Conservation (phyloP, 371 early-diverging fungal species). For the Zopfochytrium polystomum region DNA sequence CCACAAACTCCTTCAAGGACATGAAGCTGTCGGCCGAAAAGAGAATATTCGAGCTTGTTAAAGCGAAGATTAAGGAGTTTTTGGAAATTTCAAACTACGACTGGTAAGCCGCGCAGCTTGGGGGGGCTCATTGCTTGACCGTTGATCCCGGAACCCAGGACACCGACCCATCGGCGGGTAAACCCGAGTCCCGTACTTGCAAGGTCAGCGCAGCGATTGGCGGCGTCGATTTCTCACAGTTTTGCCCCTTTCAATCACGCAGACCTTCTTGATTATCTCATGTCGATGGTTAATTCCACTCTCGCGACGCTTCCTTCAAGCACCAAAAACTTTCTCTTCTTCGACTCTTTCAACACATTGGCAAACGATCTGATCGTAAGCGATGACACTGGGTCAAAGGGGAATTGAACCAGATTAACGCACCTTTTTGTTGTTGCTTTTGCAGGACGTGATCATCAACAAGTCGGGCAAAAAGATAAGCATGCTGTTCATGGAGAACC, state of each 20-base stretch:
- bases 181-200: conserved; percentile 64
- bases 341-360: conserved; percentile 73
- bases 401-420: background rate
- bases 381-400: too few relatives aligned
- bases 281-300: conserved; percentile 67
- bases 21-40: conserved; percentile 70
- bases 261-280: conserved; percentile 71
- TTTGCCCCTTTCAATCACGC: background rate
- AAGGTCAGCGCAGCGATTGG: conserved; percentile 40
- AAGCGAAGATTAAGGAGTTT: conserved; percentile 77
- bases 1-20: conserved; percentile 69
- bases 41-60: conserved; percentile 75
- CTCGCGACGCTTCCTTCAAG: conserved; percentile 66
- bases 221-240: background rate
- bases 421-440: too few relatives aligned
- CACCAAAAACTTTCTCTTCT: conserved; percentile 68
- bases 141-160: background rate
- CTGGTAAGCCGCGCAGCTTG: conserved; percentile 46
- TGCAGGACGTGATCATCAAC: conserved; percentile 57
- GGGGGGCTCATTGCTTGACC: background rate
- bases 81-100: conserved; percentile 79
- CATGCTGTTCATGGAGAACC: conserved; percentile 59
- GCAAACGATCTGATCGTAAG: conserved; percentile 62
- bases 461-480: conserved; percentile 65
- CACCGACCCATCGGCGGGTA: conserved; percentile 24